Evolutionary conservation across 768 basidiomycete species (phyloP), one percentile per base, ranked within the genome.

Genomic region (Pluteus cervinus): DNA sequence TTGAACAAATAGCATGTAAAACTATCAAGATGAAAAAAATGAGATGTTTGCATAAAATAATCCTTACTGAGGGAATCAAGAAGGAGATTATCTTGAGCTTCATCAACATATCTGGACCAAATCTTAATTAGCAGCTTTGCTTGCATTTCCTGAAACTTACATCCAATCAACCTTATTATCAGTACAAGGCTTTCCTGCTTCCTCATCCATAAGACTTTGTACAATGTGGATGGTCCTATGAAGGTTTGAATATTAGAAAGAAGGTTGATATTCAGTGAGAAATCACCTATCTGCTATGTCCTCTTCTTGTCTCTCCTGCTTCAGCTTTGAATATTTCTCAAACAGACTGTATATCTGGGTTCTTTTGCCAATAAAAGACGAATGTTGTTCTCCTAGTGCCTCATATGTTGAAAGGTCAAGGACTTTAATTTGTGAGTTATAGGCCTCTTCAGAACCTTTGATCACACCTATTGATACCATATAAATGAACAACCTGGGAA

Each of bases 31-130:
- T 28, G 26, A 28, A 28, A 25, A n/a, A n/a, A n/a, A n/a, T n/a
- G n/a, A n/a, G n/a, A n/a, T n/a, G n/a, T n/a, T n/a, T n/a, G n/a
- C n/a, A n/a, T n/a, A n/a, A n/a, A n/a, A 5, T 21, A 18, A 17
- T 5, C 52, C 70, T 24, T 53, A 84, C 82, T 43, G 11, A 75
- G 59, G 2, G 72, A 64, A 49, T 86, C 82, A 7, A 85, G 71
- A 5, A 86, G 61, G 0, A 85, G 62, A 47, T 81, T 75, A 45
- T 86, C 85, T 49, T 86, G 84, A 0, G 73, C 76, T 55, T 86
- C 84, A 31, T 86, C 84, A 2, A 86, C 67, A 47, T 84, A 86
- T 9, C 82, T 81, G 26, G 2, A 25, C 6, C 20, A 22, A 9
- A 24, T 14, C 5, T 17, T 32, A 20, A 41, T 12, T 7, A 29